Evolutionary conservation across 371 early-diverging fungal genomes (phyloP), one percentile per base, ranked within the genome.

Genomic region (Mucor indicus): DNA sequence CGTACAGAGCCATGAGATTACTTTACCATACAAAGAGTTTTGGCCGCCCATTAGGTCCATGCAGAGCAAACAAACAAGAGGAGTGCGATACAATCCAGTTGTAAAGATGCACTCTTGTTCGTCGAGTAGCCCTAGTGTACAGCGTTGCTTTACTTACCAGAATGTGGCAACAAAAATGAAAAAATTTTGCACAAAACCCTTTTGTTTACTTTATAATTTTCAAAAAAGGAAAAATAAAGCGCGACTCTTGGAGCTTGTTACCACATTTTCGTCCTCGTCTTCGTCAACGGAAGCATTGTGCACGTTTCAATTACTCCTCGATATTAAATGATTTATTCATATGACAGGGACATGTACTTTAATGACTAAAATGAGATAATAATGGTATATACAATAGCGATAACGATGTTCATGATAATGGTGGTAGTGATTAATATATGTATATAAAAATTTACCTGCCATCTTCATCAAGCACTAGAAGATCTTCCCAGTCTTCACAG

Each of bases 401-500:
- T 31, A 20, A 16, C 43, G 30, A 12, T 47, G 47, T 21, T 47
- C 38, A 29, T 29, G 29, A 43, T 31, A 43, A 43, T 31, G 31
- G 43, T 43, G 43, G 47, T 24, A 48, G 21, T 30, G 32, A 43
- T 43, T 15, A 43, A 38, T 47, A 38, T 37, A 50, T 43, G 37
- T 30, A 43, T 36, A 50, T 50, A 42, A 50, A 43, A 41, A 33
- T 49, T 49, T 41, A 49, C 40, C 41, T 38, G 33, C 41, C 41
- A 49, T 49, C n/a, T 49, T 49, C 38, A 49, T 49, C 24, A 49
- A 49, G 32, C 41, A 49, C 41, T 32, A 49, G 41, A 17, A 49
- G 49, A 49, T 49, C 41, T 49, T 49, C 49, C 49, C 49, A 49
- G 49, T 49, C 49, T 41, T 49, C 49, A 49, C 49, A 49, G 41